Percentiles rank a stretch among this genome's conserved stretches.
These are phyloP conservation scores for Ceraceosorus guamensis DNA, from an alignment of 1,284 basidiomycete species.

Conservation along the genomic window DNA sequence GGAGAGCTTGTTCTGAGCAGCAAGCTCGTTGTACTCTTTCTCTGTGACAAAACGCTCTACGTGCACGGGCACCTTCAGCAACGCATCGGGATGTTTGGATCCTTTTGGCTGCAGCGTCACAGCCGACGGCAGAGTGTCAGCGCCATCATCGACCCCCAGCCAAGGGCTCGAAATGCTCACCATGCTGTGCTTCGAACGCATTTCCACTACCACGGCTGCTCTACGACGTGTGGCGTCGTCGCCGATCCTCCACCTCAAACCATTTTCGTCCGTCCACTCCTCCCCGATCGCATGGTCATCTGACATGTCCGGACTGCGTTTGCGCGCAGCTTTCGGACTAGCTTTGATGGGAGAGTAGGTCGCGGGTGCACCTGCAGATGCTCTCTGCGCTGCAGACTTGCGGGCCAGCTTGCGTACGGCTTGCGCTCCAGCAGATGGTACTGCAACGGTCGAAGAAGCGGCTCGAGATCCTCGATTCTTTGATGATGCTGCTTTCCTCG, in stretches of 20 bases:
- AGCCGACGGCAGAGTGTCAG: not conserved
- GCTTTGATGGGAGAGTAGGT: no score
- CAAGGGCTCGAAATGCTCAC: not conserved
- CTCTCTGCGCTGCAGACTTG: not conserved
- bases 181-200: constrained; percentile 38
- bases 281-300: constrained; percentile 36
- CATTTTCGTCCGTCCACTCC: constrained; percentile 39
- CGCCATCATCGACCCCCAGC: not conserved
- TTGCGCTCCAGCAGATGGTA: not conserved
- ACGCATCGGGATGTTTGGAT: constrained; percentile 36
- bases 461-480: no score
- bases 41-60: constrained; percentile 32
- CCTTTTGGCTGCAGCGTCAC: constrained; percentile 19
- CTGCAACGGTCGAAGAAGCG: no score
- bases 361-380: no score
- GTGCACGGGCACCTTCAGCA: constrained; percentile 25
- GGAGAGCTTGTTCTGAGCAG: constrained; percentile 26
- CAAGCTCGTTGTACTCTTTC: constrained; percentile 36
- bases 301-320: constrained; percentile 29
- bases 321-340: constrained; percentile 11
- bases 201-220: constrained; percentile 32
- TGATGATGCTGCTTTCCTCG: no score
- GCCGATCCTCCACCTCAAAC: constrained; percentile 36
- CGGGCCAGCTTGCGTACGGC: not conserved
- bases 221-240: constrained; percentile 19